Base-by-base conservation (phyloP, 805 yeast genomes). In the Candida cerambycidarum region DNA sequence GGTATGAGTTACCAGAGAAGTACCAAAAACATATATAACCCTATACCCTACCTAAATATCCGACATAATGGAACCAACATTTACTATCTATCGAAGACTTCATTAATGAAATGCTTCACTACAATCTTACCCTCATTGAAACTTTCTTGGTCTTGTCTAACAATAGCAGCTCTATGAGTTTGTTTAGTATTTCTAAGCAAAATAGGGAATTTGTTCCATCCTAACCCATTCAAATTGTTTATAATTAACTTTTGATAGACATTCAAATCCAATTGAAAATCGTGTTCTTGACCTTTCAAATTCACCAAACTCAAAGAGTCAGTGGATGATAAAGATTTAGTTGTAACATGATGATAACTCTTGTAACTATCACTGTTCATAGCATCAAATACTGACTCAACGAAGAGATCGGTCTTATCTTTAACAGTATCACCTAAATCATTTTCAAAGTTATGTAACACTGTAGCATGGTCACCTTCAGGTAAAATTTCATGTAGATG, bases 121-220 rank as follows among this genome's bases (percentile, higher is more conserved):
- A 84, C 87, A 2, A 69, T 57, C 53, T 79, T 76, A 0, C 96
- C 96, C 59, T 88, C 95, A 25, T 62, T 77, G 48, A 83, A 81
- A 8, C 38, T 29, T 9, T 73, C 71, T 9, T 72, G 70, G 23
- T 75, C 76, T 17, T 65, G 64, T 38, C 95, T 73, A 32, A 82
- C 86, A 45, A 88, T 85, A 1, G 88, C 82, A 1, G 93, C 95
- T 1, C 95, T 88, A 56, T 88, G 96, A 1, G 95, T 77, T 33
- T 81, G 76, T 38, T 72, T 72, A 5, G 92, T 82, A 23, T 75
- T 66, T 29, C 82, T 73, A 44, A 88, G 83, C 45, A 82, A 74
- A 19, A 88, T 73, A 0, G 93, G 90, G 51, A 62, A 83, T 57
- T 86, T 88, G 32, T 66, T 59, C 95, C 95, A 89, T 1, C 65